These are phyloP conservation scores for Yamadazyma blattariae DNA, from an alignment of 1,139 yeast genomes.

Conservation along the genomic window DNA sequence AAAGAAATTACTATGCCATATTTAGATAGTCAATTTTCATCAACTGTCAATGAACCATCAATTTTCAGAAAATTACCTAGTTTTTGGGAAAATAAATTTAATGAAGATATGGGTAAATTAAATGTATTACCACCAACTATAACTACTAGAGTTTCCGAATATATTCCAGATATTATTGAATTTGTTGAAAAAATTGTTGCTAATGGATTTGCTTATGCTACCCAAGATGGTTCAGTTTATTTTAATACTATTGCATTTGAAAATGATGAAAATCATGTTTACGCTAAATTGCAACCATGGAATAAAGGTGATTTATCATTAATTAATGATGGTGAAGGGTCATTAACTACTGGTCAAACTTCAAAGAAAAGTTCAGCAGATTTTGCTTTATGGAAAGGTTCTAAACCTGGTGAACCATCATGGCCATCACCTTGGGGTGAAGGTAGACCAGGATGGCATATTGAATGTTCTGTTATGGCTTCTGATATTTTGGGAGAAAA, in stretches of 20 bases:
- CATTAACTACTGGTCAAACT: conserved; percentile 53
- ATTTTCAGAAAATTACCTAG: conserved; percentile 82
- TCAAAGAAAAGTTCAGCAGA: conserved; percentile 75
- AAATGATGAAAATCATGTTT: conserved; percentile 64
- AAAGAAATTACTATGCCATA: conserved; percentile 74
- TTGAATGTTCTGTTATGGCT: conserved; percentile 99
- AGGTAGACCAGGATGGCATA: conserved; percentile 99
- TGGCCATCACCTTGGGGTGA: conserved; percentile 97
- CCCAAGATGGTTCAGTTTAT: conserved; percentile 89
- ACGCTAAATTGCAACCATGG: conserved; percentile 98
- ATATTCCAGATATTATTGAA: conserved; percentile 83
- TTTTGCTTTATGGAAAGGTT: conserved; percentile 95
- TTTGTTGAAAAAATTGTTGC: conserved; percentile 72
- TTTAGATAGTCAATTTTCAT: conserved; percentile 71
- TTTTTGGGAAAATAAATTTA: conserved; percentile 83
- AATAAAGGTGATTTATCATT: conserved; percentile 85
- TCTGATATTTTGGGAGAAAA: conserved; percentile 77
- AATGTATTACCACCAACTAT: conserved; percentile 83
- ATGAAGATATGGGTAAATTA: conserved; percentile 79
- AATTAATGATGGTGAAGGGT: conserved; percentile 95
- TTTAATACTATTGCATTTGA: conserved; percentile 88
- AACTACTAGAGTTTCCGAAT: conserved; percentile 96
- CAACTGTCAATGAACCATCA: conserved; percentile 77
- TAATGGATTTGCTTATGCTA: conserved; percentile 82
- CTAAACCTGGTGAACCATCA: conserved; percentile 95